Conservation (phyloP, 129 eudicot species). For the Calendula officinalis region DNA sequence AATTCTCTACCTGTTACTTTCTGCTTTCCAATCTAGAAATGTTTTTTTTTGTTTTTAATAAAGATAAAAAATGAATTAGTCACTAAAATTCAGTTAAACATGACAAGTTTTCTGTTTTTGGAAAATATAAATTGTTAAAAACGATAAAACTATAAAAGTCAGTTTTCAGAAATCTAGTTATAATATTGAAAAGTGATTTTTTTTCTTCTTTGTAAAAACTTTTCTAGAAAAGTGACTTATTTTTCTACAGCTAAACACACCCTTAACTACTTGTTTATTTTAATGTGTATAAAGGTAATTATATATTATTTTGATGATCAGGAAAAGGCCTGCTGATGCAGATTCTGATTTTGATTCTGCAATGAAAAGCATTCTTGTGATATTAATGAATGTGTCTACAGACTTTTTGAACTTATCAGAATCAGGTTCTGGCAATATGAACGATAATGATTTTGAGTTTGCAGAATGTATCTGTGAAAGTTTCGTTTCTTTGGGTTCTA, state of each 20-base stretch:
- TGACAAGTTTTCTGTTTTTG: no score
- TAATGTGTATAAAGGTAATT: slow-evolving; percentile 7
- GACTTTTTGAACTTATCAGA: slow-evolving; percentile 62
- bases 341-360: slow-evolving; percentile 81
- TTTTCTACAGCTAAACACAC: no score
- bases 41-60: not conserved
- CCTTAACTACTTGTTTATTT: not conserved
- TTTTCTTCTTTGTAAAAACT: not conserved
- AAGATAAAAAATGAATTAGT: not conserved
- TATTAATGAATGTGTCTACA: slow-evolving; percentile 69
- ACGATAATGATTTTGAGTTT: slow-evolving; percentile 72
- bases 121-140: no score
- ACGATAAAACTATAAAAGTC: no score
- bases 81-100: no score
- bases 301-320: slow-evolving; percentile 28
- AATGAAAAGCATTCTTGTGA: slow-evolving; percentile 67
- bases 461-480: slow-evolving; percentile 88
- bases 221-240: no score
- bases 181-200: no score
- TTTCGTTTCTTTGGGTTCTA: slow-evolving; percentile 82
- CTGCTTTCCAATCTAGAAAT: not conserved
- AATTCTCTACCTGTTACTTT: not conserved
- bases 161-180: no score
- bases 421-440: slow-evolving; percentile 36
- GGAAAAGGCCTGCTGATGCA: slow-evolving; percentile 86